Evolutionary conservation across 2,329 filamentous ascomycete genomes (phyloP).

Genomic region (Diaporthe sp.): DNA sequence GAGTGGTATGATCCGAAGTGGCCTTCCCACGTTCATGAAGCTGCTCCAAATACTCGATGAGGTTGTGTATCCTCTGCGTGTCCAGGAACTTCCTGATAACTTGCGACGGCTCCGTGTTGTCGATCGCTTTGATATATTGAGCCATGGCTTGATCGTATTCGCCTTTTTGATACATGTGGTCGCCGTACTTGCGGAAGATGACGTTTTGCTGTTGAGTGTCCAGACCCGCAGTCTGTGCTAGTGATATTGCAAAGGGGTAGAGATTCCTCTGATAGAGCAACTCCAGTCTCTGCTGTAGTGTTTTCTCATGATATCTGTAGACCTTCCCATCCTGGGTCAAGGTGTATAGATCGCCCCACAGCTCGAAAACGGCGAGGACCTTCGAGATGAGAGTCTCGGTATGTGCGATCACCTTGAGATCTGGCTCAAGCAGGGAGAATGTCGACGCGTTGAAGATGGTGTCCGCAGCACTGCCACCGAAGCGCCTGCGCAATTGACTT

Average conservation of each 20-base stretch:
- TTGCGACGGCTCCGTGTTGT: slow-evolving; percentile 95
- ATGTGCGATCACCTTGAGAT: slow-evolving; percentile 89
- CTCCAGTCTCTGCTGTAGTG: slow-evolving; percentile 89
- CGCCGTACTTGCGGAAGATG: slow-evolving; percentile 93
- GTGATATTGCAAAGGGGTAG: slow-evolving; percentile 89
- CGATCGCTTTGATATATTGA: slow-evolving; percentile 95
- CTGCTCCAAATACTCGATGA: slow-evolving; percentile 97
- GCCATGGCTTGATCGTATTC: slow-evolving; percentile 99
- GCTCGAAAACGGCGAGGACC: slow-evolving; percentile 81
- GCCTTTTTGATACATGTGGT: slow-evolving; percentile 92
- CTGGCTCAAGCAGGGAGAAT: slow-evolving; percentile 91
- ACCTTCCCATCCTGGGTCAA: slow-evolving; percentile 93
- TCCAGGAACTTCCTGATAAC: slow-evolving; percentile 98
- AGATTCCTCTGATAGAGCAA: slow-evolving; percentile 94
- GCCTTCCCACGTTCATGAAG: slow-evolving; percentile 94
- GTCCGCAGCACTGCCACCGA: slow-evolving; percentile 78
- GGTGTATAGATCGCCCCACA: slow-evolving; percentile 94
- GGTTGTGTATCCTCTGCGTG: slow-evolving; percentile 95
- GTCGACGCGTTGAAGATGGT: slow-evolving; percentile 87
- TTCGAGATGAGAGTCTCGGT: slow-evolving; percentile 86
- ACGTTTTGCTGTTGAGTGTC: slow-evolving; percentile 85
- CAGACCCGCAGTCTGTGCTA: slow-evolving; percentile 89
- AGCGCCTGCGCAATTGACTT: slow-evolving; percentile 74
- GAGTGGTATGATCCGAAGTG: slow-evolving; percentile 93
- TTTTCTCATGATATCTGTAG: slow-evolving; percentile 87